A percentile compares a stretch with the other conserved stretches of the same genome.
phyloP scores from a whole-genome alignment of 495 filamentous ascomycete species.

The Tuber borchii region DNA sequence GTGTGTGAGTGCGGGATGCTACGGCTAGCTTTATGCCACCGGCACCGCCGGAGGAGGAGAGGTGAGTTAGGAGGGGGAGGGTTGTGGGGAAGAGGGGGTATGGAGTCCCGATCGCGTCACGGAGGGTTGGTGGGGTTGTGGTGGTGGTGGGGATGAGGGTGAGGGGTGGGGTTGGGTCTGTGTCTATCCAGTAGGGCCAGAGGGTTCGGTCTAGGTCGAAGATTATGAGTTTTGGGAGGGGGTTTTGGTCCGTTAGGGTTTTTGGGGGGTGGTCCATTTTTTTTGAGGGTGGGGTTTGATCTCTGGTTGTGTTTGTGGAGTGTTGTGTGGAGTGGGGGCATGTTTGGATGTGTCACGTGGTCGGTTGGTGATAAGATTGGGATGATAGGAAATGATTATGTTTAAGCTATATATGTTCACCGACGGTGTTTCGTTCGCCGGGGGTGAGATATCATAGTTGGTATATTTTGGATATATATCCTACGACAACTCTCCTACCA shows the following conservation, averaged over 20 bases:
- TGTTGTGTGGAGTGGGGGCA: not conserved
- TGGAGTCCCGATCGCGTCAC: slow-evolving; percentile 61
- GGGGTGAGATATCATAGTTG: not conserved
- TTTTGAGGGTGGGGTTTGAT: slow-evolving; percentile 5
- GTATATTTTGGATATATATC: too few species aligned
- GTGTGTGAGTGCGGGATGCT: slow-evolving; percentile 75
- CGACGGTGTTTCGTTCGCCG: not conserved
- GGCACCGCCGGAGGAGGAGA: slow-evolving; percentile 44
- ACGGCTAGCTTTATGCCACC: slow-evolving; percentile 61
- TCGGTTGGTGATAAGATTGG: not conserved
- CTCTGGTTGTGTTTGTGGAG: not conserved
- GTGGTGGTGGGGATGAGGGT: slow-evolving; percentile 11
- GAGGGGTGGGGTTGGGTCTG: slow-evolving; percentile 76
- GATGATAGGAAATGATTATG: too few species aligned
- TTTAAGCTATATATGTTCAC: not conserved
- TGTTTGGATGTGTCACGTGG: not conserved
- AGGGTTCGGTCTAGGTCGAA: slow-evolving; percentile 97
- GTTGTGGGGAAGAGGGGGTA: slow-evolving; percentile 74
- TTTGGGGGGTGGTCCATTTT: slow-evolving; percentile 42
- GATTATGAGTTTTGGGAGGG: slow-evolving; percentile 76
- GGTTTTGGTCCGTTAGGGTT: slow-evolving; percentile 68
- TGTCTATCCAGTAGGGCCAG: slow-evolving; percentile 97
- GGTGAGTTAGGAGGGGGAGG: slow-evolving; percentile 63
- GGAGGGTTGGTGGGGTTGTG: slow-evolving; percentile 44
- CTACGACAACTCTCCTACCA: too few species aligned